Evolutionary conservation across 1,284 basidiomycete species (phyloP), one percentile per base, ranked within the genome.

Genomic region (Taiwanofungus camphoratus): DNA sequence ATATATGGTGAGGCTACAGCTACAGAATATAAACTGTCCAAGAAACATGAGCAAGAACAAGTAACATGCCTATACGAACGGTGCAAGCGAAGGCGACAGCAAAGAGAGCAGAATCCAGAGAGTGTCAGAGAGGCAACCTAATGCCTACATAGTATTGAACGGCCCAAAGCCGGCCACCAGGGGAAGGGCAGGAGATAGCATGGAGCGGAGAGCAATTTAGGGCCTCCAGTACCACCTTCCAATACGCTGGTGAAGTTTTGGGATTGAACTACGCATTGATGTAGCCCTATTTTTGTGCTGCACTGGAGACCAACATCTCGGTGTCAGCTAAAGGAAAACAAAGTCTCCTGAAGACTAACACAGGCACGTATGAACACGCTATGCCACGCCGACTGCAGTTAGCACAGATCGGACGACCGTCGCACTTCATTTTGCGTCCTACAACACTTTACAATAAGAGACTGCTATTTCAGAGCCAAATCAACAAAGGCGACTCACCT

Each of bases 351-450:
- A 45, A 24, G 21, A 51, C 56, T 42, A 44, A 58, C 56, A 58
- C 56, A 36, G 60, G 59, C 30, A 61, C 55, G 48, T 62, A 62
- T 16, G 52, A 52, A 48, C 60, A 62, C 9, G 58, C 51, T 23
- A 62, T 56, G 19, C 54, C 55, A 27, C 60, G 57, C 39, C 58
- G 58, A 45, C 57, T 55, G 49, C 60, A 62, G 45, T 62, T 62
- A 15, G 57, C 57, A 49, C 60, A 62, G 26, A 57, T 61, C 27
- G 55, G 51, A 34, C 60, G 54, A 26, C 60, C 60, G 38, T 62
- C 60, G 51, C 60, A 62, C 38, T 62, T 62, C 41, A 62, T 51
- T 44, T 62, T 62, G 37, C 60, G 60, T 11, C 60, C 60, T 62
- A 39, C 2, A 43, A 22, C 36, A 26, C 13, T 26, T 13, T 34